These are phyloP conservation scores for Termitomyces sp. DNA, from an alignment of 768 basidiomycete species.

Conservation along the genomic window DNA sequence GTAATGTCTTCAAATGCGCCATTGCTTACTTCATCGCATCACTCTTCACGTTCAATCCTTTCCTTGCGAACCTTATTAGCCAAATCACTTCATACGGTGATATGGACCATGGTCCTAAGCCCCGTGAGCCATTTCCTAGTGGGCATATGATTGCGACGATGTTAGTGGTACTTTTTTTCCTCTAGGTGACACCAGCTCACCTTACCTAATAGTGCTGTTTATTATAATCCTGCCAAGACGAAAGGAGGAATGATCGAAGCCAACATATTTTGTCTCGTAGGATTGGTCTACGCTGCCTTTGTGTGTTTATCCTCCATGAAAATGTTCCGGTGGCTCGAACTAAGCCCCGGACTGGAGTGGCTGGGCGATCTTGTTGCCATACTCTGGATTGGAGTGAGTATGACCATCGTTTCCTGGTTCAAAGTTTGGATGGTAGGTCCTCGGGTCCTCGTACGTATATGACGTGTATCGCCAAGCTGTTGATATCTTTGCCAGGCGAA, in stretches of 20 bases:
- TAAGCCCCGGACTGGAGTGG: slow-evolving; percentile 66
- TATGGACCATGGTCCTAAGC: slow-evolving; percentile 30
- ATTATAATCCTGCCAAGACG: slow-evolving; percentile 94
- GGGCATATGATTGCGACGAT: slow-evolving; percentile 93
- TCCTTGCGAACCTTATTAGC: slow-evolving; percentile 66
- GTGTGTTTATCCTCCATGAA: slow-evolving; percentile 75
- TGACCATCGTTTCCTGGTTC: slow-evolving; percentile 83
- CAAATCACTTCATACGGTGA: slow-evolving; percentile 46
- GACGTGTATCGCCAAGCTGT: background rate
- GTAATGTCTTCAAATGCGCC: slow-evolving; percentile 86
- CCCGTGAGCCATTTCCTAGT: slow-evolving; percentile 62
- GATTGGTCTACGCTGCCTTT: slow-evolving; percentile 65
- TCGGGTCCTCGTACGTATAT: background rate
- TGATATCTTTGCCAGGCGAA: slow-evolving; percentile 39
- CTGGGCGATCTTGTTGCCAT: slow-evolving; percentile 73
- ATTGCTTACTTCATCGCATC: slow-evolving; percentile 88
- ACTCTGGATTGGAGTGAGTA: slow-evolving; percentile 79
- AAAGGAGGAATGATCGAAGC: slow-evolving; percentile 92
- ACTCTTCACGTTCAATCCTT: slow-evolving; percentile 87
- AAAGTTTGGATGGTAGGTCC: slow-evolving; percentile 77
- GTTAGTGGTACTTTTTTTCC: slow-evolving; percentile 41
- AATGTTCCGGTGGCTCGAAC: slow-evolving; percentile 77
- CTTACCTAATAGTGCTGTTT: slow-evolving; percentile 53
- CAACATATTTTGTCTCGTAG: slow-evolving; percentile 72
- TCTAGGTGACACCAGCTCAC: background rate